Percentiles rank a stretch among this genome's conserved stretches.
phyloP scores from a whole-genome alignment of 768 basidiomycete species.

The Leccinellum rugosiceps region DNA sequence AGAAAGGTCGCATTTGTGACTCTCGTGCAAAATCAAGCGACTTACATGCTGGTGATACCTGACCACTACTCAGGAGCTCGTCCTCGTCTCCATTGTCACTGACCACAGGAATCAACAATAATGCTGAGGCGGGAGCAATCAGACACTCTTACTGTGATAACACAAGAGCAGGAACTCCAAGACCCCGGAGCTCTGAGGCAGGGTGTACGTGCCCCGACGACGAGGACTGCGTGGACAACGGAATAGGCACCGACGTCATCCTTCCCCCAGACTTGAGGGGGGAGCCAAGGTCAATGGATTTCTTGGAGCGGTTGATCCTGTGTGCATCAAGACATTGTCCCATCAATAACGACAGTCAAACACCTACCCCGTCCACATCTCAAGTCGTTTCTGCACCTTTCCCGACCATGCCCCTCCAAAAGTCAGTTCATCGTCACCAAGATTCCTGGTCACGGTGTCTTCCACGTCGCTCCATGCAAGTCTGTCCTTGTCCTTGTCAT shows the following conservation, averaged over 20 bases:
- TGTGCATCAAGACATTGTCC: conserved; percentile 6
- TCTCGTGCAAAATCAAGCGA: conserved; percentile 11
- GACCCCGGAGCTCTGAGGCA: conserved; percentile 24
- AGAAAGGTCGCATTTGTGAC: conserved; percentile 6
- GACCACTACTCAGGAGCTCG: conserved; percentile 74
- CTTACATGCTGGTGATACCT: conserved; percentile 68
- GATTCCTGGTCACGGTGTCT: conserved; percentile 20
- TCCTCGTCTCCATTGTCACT: conserved; percentile 49
- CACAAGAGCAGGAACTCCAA: conserved; percentile 38
- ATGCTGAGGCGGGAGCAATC: neutral
- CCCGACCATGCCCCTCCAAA: conserved; percentile 39
- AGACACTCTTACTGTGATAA: conserved; percentile 35
- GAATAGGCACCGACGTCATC: conserved; percentile 28
- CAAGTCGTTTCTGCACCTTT: conserved; percentile 45
- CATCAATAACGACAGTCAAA: neutral
- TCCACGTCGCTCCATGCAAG: conserved; percentile 31
- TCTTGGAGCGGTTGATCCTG: conserved; percentile 36
- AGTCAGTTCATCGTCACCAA: conserved; percentile 30
- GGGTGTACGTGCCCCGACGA: conserved; percentile 30
- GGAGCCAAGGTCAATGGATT: conserved; percentile 24
- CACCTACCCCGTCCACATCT: conserved; percentile 47
- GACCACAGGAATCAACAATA: neutral
- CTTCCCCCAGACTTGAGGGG: conserved; percentile 22
- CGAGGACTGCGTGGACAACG: conserved; percentile 34
- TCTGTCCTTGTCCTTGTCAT: conserved; percentile 30